Conservation (phyloP, 139 green algal genomes). For the Diplosphaera chodatii region DNA sequence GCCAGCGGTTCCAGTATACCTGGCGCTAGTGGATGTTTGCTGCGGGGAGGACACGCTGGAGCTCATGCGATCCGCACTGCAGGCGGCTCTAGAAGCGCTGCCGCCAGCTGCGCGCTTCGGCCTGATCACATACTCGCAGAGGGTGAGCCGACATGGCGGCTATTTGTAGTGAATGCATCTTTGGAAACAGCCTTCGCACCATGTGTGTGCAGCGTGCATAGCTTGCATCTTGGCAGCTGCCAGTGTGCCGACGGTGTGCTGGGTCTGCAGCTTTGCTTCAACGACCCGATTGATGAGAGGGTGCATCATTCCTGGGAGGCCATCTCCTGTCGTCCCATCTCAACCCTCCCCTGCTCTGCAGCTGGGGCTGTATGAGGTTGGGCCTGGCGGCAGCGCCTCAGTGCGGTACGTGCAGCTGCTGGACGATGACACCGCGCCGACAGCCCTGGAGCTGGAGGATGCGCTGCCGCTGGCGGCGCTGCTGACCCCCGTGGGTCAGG, state of each 20-base stretch:
- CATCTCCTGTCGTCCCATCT: too few species aligned
- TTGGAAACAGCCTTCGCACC: too few species aligned
- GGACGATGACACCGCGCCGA: conserved; percentile 19
- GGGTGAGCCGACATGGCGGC: too few species aligned
- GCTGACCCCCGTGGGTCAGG: conserved; percentile 53
- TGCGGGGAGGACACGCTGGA: conserved; percentile 63
- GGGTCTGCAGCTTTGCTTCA: too few species aligned
- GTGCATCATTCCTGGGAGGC: too few species aligned
- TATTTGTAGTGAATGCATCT: too few species aligned
- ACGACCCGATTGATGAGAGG: too few species aligned
- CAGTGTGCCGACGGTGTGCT: too few species aligned
- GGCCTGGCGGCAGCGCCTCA: conserved; percentile 10
- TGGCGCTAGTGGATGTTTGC: conserved; percentile 48
- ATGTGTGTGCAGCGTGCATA: too few species aligned
- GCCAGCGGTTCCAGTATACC: conserved; percentile 35
- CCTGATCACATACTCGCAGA: conserved; percentile 54
- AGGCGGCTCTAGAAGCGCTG: conserved; percentile 73
- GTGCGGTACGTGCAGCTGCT: conserved; percentile 54
- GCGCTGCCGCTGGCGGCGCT: conserved; percentile 64
- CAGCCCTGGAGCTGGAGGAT: conserved; percentile 39
- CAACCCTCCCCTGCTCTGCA: too few species aligned
- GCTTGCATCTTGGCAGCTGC: too few species aligned
- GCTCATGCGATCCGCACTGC: conserved; percentile 56
- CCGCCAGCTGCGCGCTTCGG: conserved; percentile 53
- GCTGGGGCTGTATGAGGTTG: conserved; percentile 57